A percentile compares a stretch with the other conserved stretches of the same genome.
These are phyloP conservation scores for Penicillium brevicompactum DNA, from an alignment of 2,329 filamentous ascomycete species.

Conservation along the genomic window DNA sequence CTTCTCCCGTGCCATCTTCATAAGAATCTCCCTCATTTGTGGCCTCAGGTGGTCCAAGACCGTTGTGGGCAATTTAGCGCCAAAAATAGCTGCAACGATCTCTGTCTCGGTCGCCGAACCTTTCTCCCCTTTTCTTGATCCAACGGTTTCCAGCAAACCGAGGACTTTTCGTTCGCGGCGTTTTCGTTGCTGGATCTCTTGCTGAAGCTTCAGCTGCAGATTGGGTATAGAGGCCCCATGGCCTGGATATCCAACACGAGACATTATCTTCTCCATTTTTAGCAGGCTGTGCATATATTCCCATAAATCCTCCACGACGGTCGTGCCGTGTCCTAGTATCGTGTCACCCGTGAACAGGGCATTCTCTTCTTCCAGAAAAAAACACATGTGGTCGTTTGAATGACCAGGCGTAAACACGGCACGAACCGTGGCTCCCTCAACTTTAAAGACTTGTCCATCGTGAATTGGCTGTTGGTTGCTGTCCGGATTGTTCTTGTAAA, in stretches of 20 bases:
- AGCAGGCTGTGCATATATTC: slow-evolving; percentile 40
- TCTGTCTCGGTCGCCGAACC: neutral
- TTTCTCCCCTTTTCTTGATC: neutral
- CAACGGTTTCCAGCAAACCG: neutral
- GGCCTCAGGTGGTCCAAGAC: neutral
- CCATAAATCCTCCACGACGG: slow-evolving; percentile 43
- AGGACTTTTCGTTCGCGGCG: slow-evolving; percentile 45
- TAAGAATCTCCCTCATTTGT: neutral
- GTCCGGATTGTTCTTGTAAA: slow-evolving; percentile 43
- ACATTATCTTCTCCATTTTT: slow-evolving; percentile 38
- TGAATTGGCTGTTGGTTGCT: slow-evolving; percentile 35
- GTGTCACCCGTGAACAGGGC: slow-evolving; percentile 83
- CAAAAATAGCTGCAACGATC: neutral
- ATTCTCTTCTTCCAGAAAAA: slow-evolving; percentile 70
- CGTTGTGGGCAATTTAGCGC: neutral
- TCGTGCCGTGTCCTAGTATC: slow-evolving; percentile 64
- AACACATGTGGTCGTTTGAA: slow-evolving; percentile 74
- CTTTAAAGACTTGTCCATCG: slow-evolving; percentile 41
- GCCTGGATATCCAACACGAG: slow-evolving; percentile 47
- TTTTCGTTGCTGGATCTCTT: slow-evolving; percentile 31
- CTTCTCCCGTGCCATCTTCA: neutral
- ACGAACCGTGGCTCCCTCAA: slow-evolving; percentile 44
- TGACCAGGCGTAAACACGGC: slow-evolving; percentile 65
- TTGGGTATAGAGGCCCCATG: slow-evolving; percentile 46
- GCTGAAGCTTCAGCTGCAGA: neutral